Base-by-base conservation (phyloP, 75 land plant species). In the Picea sitchensis region DNA sequence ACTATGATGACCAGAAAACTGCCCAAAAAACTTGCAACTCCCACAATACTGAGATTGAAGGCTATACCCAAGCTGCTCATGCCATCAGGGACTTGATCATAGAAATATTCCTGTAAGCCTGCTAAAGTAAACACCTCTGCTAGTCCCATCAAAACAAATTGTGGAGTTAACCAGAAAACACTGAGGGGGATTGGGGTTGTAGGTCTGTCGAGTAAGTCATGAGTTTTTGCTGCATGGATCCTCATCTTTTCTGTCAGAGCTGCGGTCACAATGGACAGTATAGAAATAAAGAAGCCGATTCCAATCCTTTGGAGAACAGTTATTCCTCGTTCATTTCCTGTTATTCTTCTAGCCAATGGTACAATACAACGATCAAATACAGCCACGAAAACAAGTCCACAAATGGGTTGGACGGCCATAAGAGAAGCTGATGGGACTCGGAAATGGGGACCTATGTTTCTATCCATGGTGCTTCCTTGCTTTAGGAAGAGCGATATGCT, bases 41-140 rank as follows among this genome's bases (percentile, higher is more conserved):
- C 90, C 20, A 87, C 57, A 21, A 75, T 81, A 68, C 79, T 78
- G 41, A 83, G 56, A 73, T 86, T 82, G 11, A 88, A 72, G 0
- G 90, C 88, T 5, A 80, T 80, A 14, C 90, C 90, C 21, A 88
- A 36, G 81, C 90, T 81, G 62, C 88, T 81, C 88, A 86, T 59
- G n/a, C 57, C 74, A 20, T 86, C 83, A 6, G 90, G 90, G 36
- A 80, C 67, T 61, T 88, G 85, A 54, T 85, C 84, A 61, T 86
- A 88, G 82, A 88, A 88, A 59, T 85, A 88, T 36, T 85, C 89
- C 5, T 82, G 80, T 51, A 69, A 30, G 18, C 88, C 90, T 3
- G 85, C 82, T 63, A 80, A 73, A 14, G 82, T 65, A 61, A 88
- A 88, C n/a, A 83, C 80, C 36, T 88, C 90, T 5, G 80, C 57